Base-by-base conservation (phyloP, 495 filamentous ascomycete species). In the Talaromyces wortmannii region DNA sequence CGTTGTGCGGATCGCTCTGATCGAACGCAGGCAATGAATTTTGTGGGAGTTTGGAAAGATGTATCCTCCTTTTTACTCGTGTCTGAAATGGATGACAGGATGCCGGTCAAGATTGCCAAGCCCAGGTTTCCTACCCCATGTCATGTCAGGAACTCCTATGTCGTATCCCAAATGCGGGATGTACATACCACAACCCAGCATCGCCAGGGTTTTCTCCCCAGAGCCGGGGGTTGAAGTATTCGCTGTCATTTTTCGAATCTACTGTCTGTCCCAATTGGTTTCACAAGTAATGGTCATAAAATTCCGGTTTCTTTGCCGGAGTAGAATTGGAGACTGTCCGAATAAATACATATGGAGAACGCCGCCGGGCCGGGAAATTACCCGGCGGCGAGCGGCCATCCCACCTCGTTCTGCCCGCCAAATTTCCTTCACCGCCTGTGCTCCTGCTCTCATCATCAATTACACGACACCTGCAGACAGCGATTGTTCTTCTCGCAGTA, bases 51-150 rank as follows among this genome's bases (percentile, higher is more conserved):
- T 42, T 76, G 80, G 31, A 71, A 51, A 12, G 83, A 80, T 17
- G 73, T 62, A 44, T 81, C 75, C 50, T 54, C 50, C 23, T 42
- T 30, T n/a, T 31, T 7, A 40, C 47, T 49, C 11, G 44, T 53
- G n/a, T 57, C 58, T 16, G 61, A 57, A 33, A 92, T 74, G 13
- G 87, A 86, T 52, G 78, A 67, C 49, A 92, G 82, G 60, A 95
- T 89, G 47, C 90, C 90, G 6, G 84, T 88, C 48, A 94, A 80
- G 59, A 95, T 91, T 36, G 90, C 87, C 45, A 89, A 86, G 47
- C 90, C 90, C 80, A 95, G 85, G 17, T 88, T 92, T 51, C 90
- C 89, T 74, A 29, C 30, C 12, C 43, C 29, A 29, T 2, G 32
- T 51, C 55, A 46, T 33, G 44, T 55, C 31, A 3, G 23, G 13